phyloP scores from a whole-genome alignment of 306 rosid species.

The Canavalia gladiata region DNA sequence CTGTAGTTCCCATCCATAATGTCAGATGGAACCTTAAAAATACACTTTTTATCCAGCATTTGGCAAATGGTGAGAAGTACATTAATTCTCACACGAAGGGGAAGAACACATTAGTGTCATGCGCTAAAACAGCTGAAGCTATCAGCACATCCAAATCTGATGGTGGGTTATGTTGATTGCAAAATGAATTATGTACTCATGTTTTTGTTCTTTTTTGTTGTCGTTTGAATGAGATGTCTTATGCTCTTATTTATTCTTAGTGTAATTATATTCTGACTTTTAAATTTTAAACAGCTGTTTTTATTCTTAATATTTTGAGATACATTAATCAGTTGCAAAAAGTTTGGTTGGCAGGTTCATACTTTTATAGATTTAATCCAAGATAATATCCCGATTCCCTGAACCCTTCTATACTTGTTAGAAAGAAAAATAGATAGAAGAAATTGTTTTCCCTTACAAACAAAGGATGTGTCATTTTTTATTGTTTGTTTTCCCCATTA shows the following conservation, averaged over 20 bases:
- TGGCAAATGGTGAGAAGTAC: constrained; percentile 59
- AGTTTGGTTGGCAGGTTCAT: neutral
- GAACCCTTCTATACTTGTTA: neutral
- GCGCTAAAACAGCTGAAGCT: constrained; percentile 74
- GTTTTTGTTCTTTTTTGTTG: constrained; percentile 19
- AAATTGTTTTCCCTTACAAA: neutral
- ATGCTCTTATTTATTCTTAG: constrained; percentile 17
- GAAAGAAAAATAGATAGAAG: neutral
- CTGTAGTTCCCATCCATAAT: constrained; percentile 57
- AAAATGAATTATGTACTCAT: constrained; percentile 20
- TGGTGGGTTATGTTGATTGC: constrained; percentile 60
- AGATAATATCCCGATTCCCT: neutral
- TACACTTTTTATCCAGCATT: constrained; percentile 56
- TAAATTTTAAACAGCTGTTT: constrained; percentile 10
- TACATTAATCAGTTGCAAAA: constrained; percentile 23
- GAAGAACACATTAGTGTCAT: constrained; percentile 59
- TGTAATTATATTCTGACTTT: constrained; percentile 15
- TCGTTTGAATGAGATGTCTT: constrained; percentile 28
- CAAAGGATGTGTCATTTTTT: constrained; percentile 33
- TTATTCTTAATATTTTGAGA: neutral
- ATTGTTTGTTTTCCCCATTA: neutral
- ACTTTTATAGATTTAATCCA: constrained; percentile 17
- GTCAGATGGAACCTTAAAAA: constrained; percentile 47
- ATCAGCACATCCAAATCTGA: constrained; percentile 60
- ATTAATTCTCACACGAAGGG: constrained; percentile 52